Evolutionary conservation across 306 rosid genomes (phyloP), one percentile per base, ranked within the genome.

Genomic region (Prunus armeniaca): DNA sequence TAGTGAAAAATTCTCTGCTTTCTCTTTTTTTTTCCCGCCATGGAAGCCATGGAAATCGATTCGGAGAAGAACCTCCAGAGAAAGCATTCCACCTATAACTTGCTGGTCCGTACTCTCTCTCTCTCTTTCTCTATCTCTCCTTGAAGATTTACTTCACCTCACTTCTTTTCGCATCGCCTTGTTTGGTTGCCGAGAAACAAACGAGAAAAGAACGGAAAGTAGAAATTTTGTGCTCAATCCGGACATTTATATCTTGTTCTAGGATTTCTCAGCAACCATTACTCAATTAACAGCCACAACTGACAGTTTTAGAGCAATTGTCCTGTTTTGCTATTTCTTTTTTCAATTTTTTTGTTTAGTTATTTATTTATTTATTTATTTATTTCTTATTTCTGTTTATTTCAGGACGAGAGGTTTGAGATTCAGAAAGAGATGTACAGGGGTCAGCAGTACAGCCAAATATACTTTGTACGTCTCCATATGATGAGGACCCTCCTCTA

Each of bases 361-460:
- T 25, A 1, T 1, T 32, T 34, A 3, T 3, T 30, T 3, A 5
- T 11, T 19, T 65, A 32, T 64, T 34, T 1, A 15, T 10, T 45
- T 52, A 19, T 20, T 4, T 47, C 0, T 38, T 38, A 38, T 38
- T 32, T 54, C 9, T 64, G 17, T 41, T 46, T 47, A 28, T 67
- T 81, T 75, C 80, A 92, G 99, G 98, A 91, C 57, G 91, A 88
- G 76, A 51, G 72, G 25, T 95, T 88, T 80, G 67, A 80, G 76
- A 88, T 92, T 32, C 79, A 81, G 82, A 88, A 88, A 74, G 99
- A 89, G 82, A 73, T 71, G 61, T 90, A 89, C 58, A 80, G 78
- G 58, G 99, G 99, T 6, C 97, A 92, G 79, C 97, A 91, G 75
- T 92, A 88, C 86, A 91, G 99, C 77, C 97, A 95, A 32, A 89